A percentile compares a stretch with the other conserved stretches of the same genome.
These are phyloP conservation scores for Colletotrichum siamense DNA, from an alignment of 2,329 filamentous ascomycete species.

Conservation along the genomic window DNA sequence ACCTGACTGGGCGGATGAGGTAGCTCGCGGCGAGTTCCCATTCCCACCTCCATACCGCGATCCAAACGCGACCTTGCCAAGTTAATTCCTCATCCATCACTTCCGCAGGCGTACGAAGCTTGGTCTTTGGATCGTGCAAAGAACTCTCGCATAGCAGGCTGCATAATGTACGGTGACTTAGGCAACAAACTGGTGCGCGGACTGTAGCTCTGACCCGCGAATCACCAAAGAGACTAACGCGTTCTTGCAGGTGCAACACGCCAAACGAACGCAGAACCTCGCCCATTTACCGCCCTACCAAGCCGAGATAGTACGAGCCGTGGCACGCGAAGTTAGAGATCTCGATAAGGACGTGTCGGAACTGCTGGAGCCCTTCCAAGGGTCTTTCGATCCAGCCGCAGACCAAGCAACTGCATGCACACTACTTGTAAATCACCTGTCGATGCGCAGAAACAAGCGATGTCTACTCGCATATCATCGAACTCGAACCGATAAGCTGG, in stretches of 20 bases:
- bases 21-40: neutral
- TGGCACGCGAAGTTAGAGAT: constrained; percentile 91
- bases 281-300: constrained; percentile 89
- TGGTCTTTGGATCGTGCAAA: neutral
- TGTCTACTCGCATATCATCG: constrained; percentile 95
- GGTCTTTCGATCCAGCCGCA: constrained; percentile 82
- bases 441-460: constrained; percentile 94
- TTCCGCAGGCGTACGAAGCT: neutral
- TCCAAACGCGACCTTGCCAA: neutral
- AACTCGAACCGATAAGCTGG: constrained; percentile 87
- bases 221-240: constrained; percentile 20
- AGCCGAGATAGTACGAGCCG: constrained; percentile 85
- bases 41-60: neutral
- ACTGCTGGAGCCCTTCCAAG: constrained; percentile 82
- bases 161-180: constrained; percentile 82
- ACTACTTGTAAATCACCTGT: constrained; percentile 90
- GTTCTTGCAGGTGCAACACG: constrained; percentile 80
- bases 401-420: constrained; percentile 87
- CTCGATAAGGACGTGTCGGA: constrained; percentile 84
- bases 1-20: neutral
- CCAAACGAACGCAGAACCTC: constrained; percentile 90
- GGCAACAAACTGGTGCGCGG: constrained; percentile 80
- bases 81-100: neutral
- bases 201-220: neutral
- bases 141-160: neutral